Conservation (phyloP, 371 early-diverging fungal species). For the Rhizopus sp. region DNA sequence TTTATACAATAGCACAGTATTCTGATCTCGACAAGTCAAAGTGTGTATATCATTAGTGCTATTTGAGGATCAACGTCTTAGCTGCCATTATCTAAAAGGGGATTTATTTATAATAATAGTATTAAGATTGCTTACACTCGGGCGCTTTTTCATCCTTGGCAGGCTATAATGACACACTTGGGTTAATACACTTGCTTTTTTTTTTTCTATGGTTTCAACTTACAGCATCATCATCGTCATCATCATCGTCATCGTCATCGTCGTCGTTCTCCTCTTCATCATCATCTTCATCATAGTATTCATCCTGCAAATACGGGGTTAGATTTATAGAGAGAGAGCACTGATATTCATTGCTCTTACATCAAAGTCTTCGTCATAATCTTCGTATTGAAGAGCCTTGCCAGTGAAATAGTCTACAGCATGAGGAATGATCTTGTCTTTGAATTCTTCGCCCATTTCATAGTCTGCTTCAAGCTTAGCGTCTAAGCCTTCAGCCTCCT, state of each 20-base stretch:
- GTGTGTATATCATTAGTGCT: too few relatives aligned
- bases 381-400: slow-evolving; percentile 85
- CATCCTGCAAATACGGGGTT: slow-evolving; percentile 36
- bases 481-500: slow-evolving; percentile 77
- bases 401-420: slow-evolving; percentile 99
- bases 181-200: background rate
- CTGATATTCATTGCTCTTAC: slow-evolving; percentile 43
- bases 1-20: too few relatives aligned
- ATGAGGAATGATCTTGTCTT: slow-evolving; percentile 92
- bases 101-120: background rate
- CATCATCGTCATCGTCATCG: slow-evolving; percentile 53
- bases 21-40: too few relatives aligned
- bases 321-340: background rate
- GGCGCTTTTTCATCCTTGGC: slow-evolving; percentile 61
- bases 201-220: slow-evolving; percentile 10
- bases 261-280: slow-evolving; percentile 57
- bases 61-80: too few relatives aligned
- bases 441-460: slow-evolving; percentile 94
- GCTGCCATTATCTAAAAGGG: background rate
- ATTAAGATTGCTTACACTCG: slow-evolving; percentile 65
- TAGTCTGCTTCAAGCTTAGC: slow-evolving; percentile 90
- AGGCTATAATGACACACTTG: slow-evolving; percentile 20
- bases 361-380: slow-evolving; percentile 69
- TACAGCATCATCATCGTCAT: slow-evolving; percentile 65
- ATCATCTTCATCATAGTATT: slow-evolving; percentile 61